A percentile compares a stretch with the other conserved stretches of the same genome.
These are phyloP conservation scores for Pleurotus djamor DNA, from an alignment of 768 basidiomycete species.

Conservation along the genomic window DNA sequence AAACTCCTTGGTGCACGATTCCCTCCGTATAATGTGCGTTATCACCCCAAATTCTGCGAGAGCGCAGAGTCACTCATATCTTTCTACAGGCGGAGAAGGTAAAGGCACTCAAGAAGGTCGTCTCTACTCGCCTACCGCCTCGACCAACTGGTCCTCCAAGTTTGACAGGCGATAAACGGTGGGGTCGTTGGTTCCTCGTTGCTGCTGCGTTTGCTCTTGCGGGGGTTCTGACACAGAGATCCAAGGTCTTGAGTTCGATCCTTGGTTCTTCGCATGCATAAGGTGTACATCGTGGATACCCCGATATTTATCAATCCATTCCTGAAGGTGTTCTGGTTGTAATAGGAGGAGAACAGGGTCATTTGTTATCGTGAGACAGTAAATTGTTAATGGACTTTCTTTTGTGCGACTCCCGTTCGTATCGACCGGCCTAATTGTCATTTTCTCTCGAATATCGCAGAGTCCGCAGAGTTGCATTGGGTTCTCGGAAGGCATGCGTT, in stretches of 20 bases:
- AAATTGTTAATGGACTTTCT: too few relatives aligned
- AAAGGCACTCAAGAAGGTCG: constrained; percentile 22
- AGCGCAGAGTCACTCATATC: not conserved
- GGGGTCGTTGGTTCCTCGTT: constrained; percentile 42
- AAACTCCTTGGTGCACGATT: constrained; percentile 48
- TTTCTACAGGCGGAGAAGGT: constrained; percentile 26
- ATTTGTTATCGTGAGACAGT: not conserved
- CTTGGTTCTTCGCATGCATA: not conserved
- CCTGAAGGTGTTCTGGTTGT: not conserved
- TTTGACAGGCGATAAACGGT: constrained; percentile 24
- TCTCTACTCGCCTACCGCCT: constrained; percentile 33
- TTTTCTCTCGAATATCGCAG: too few relatives aligned
- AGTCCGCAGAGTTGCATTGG: not conserved
- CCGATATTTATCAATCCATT: too few relatives aligned
- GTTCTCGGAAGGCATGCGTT: not conserved
- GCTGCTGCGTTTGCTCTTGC: constrained; percentile 38
- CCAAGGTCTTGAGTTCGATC: constrained; percentile 21
- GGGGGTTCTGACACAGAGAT: constrained; percentile 38
- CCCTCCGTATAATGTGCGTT: constrained; percentile 55
- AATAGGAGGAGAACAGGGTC: not conserved
- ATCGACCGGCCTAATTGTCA: too few relatives aligned
- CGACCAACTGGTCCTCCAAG: constrained; percentile 42
- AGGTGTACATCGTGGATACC: not conserved
- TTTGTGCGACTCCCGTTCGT: too few relatives aligned
- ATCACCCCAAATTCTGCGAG: not conserved